Evolutionary conservation across 1,284 basidiomycete genomes (phyloP), one percentile per base, ranked within the genome.

Genomic region (Gymnopus androsaceus): DNA sequence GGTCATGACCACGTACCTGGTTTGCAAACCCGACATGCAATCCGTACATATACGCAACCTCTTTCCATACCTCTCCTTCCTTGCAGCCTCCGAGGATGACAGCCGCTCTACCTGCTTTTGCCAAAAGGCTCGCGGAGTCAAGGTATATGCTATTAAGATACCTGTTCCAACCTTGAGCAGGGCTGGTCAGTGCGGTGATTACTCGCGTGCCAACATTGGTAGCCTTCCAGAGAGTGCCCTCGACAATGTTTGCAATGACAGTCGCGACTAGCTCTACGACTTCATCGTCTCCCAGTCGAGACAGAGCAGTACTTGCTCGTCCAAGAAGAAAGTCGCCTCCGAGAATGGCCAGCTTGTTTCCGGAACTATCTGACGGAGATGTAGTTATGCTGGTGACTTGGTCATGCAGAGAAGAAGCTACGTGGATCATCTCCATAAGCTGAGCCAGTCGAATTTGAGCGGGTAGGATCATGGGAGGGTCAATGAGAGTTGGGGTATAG

Each of bases 371-470:
- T 30, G 54, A 31, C 6, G 57, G 88, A 6, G 83, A 87, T 7
- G 87, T 80, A 0, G 77, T 77, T 4, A 84, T 82, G 72, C 94
- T 92, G 54, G 93, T 86, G 30, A 94, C 91, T 63, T 94, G 91
- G 79, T 94, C 92, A 68, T 94, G 92, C 12, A 94, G 72, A 9
- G 94, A 77, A 3, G 89, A 92, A n/a, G 92, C 92, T 59, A 94
- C 91, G 68, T 94, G 92, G 63, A 94, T 93, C 89, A 94, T 92
- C 68, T 94, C 92, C 52, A 90, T 86, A 53, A 95, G 92, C 66
- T 91, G 89, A 1, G 92, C 92, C 28, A 95, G 79, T 33, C 92
- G 82, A 7, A 84, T 72, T 68, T 94, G 92, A 1, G 90, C 88
- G 3, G 92, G 90, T 9, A 94, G 78, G 15, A 75, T 66, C 4